These are phyloP conservation scores for Ophiorrhiza pumila DNA, from an alignment of 257 asterid species.

Conservation along the genomic window DNA sequence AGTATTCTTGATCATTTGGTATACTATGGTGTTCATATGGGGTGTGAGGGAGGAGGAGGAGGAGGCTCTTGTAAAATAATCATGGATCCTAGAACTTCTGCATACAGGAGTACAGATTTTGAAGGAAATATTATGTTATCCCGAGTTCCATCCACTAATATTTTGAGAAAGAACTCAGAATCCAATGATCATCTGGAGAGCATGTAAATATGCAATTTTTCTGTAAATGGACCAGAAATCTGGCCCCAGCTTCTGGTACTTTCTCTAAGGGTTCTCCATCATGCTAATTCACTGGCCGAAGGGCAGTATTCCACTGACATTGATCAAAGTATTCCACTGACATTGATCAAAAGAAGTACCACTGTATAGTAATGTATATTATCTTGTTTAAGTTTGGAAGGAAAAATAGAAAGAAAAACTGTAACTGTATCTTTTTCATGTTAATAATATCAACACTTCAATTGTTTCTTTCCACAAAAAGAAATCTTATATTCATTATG, in stretches of 20 bases:
- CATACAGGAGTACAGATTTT: conserved; percentile 41
- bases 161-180: conserved; percentile 37
- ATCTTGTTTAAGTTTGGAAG: background rate
- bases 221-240: background rate
- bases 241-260: background rate
- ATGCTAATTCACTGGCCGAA: background rate
- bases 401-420: background rate
- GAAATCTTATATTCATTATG: too few species aligned
- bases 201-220: conserved; percentile 20
- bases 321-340: background rate
- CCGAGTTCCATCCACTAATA: conserved; percentile 33
- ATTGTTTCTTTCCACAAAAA: background rate
- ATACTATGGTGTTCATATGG: conserved; percentile 72
- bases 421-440: background rate
- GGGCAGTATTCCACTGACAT: conserved; percentile 3
- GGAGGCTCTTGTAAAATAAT: conserved; percentile 55
- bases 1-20: conserved; percentile 78
- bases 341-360: background rate
- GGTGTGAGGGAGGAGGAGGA: conserved; percentile 46
- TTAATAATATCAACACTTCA: background rate
- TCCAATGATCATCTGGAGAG: conserved; percentile 17
- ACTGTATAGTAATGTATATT: background rate
- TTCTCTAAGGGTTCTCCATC: background rate
- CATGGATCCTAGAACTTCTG: conserved; percentile 47
- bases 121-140: conserved; percentile 67